Evolutionary conservation across 1,284 basidiomycete genomes (phyloP).

Genomic region (Leccinum laetum): DNA sequence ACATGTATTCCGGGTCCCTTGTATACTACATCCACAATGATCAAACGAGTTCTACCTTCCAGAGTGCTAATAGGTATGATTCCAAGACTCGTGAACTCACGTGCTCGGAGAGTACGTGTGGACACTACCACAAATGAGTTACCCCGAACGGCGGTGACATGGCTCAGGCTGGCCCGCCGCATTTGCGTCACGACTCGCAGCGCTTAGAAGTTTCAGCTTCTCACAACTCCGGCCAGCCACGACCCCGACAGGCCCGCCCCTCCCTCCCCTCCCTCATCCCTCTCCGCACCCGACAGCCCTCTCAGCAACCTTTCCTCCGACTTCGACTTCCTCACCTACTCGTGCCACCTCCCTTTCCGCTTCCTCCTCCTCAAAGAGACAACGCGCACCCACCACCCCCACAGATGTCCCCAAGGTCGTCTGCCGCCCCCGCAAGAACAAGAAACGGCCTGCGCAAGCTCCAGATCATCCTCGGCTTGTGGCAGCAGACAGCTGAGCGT

Average conservation of each 20-base stretch:
- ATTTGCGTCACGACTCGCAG: constrained; percentile 30
- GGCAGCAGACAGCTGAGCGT: constrained; percentile 26
- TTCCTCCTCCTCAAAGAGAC: constrained; percentile 29
- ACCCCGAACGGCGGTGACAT: not conserved
- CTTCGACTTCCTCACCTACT: constrained; percentile 18
- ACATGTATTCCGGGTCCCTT: too few species aligned
- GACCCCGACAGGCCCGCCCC: constrained; percentile 10
- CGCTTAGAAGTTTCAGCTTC: constrained; percentile 24
- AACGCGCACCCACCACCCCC: constrained; percentile 16
- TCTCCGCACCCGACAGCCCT: constrained; percentile 21
- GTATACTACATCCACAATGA: too few species aligned
- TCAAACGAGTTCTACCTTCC: not conserved
- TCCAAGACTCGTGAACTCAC: constrained; percentile 2
- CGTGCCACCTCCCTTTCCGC: constrained; percentile 25
- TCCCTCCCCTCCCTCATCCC: constrained; percentile 19
- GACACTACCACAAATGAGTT: constrained; percentile 20
- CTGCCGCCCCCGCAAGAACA: constrained; percentile 21
- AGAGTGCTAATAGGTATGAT: too few species aligned
- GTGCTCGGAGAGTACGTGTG: constrained; percentile 5
- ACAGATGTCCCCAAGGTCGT: constrained; percentile 1
- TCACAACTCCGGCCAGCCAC: not conserved
- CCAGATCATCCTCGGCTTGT: constrained; percentile 22
- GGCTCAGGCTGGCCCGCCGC: constrained; percentile 1
- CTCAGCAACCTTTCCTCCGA: constrained; percentile 27
- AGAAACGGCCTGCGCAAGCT: constrained; percentile 27